A percentile compares a stretch with the other conserved stretches of the same genome.
Evolutionary conservation across 2,329 filamentous ascomycete species (phyloP).

Genomic region (Periconia sp.): DNA sequence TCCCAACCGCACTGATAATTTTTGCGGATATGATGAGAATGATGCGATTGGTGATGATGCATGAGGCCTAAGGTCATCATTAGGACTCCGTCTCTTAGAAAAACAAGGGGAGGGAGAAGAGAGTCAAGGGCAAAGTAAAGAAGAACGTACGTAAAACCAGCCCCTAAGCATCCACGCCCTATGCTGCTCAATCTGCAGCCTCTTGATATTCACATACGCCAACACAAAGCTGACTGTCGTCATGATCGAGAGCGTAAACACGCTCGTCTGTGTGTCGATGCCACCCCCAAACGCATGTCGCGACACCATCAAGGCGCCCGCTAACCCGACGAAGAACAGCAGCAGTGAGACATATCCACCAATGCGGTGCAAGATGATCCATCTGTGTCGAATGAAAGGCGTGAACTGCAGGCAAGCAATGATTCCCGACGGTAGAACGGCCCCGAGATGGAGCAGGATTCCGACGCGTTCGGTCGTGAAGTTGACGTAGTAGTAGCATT

Average conservation of each 20-base stretch:
- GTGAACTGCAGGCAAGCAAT: constrained; percentile 48
- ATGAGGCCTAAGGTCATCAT: constrained; percentile 43
- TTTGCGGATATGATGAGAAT: constrained; percentile 49
- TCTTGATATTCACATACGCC: constrained; percentile 60
- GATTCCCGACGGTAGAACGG: constrained; percentile 43
- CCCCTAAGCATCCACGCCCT: constrained; percentile 32
- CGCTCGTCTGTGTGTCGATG: constrained; percentile 51
- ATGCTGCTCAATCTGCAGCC: constrained; percentile 55
- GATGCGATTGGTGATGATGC: constrained; percentile 57
- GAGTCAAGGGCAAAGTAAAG: not conserved
- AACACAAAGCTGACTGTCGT: constrained; percentile 50
- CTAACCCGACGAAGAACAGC: constrained; percentile 50
- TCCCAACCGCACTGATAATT: constrained; percentile 40
- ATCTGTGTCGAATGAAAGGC: constrained; percentile 49
- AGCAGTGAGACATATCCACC: constrained; percentile 60
- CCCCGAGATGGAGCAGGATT: constrained; percentile 47
- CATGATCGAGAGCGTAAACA: constrained; percentile 49
- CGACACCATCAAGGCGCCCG: constrained; percentile 57
- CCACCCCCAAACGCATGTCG: constrained; percentile 58
- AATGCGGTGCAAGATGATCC: constrained; percentile 59
- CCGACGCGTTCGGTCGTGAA: constrained; percentile 39
- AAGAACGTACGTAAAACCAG: constrained; percentile 28
- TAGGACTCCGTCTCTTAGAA: not conserved
- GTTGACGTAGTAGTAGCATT: constrained; percentile 48
- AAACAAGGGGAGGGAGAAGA: not conserved